Conservation (phyloP, 2,329 filamentous ascomycete species). For the Botryotinia convoluta region DNA sequence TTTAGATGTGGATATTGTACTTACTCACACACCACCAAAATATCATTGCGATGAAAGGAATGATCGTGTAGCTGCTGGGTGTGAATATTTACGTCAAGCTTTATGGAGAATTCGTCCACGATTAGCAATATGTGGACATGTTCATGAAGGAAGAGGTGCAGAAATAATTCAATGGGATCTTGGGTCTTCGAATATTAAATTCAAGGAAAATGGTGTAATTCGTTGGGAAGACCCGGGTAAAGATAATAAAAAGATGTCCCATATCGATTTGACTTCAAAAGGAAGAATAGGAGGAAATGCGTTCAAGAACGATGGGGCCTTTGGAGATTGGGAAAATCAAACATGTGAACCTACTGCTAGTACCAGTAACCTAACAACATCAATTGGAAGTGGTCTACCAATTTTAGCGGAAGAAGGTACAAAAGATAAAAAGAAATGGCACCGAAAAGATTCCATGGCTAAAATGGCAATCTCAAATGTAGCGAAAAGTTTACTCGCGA, state of each 20-base stretch:
- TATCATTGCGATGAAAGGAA: constrained; percentile 55
- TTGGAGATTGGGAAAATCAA: constrained; percentile 9
- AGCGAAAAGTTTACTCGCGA: constrained; percentile 21
- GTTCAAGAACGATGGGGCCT: constrained; percentile 48
- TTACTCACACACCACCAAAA: constrained; percentile 68
- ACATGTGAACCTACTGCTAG: not conserved
- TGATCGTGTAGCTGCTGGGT: constrained; percentile 50
- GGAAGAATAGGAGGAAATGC: constrained; percentile 35
- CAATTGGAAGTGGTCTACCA: not conserved
- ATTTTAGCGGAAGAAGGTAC: not conserved
- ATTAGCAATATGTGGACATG: constrained; percentile 68
- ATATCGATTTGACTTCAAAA: constrained; percentile 58
- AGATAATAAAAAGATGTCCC: constrained; percentile 56
- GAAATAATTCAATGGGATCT: constrained; percentile 62
- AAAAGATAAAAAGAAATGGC: not conserved
- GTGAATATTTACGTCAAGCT: constrained; percentile 54
- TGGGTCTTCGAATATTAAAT: constrained; percentile 40
- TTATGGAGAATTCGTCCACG: constrained; percentile 61
- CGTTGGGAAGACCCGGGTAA: constrained; percentile 59
- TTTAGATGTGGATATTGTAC: constrained; percentile 59
- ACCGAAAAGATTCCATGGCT: not conserved
- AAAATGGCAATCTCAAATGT: constrained; percentile 21
- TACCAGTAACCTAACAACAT: not conserved
- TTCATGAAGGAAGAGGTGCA: constrained; percentile 65
- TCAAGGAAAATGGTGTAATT: constrained; percentile 45